These are phyloP conservation scores for Ceratocystis harringtonii DNA, from an alignment of 2,329 filamentous ascomycete genomes.

Conservation along the genomic window DNA sequence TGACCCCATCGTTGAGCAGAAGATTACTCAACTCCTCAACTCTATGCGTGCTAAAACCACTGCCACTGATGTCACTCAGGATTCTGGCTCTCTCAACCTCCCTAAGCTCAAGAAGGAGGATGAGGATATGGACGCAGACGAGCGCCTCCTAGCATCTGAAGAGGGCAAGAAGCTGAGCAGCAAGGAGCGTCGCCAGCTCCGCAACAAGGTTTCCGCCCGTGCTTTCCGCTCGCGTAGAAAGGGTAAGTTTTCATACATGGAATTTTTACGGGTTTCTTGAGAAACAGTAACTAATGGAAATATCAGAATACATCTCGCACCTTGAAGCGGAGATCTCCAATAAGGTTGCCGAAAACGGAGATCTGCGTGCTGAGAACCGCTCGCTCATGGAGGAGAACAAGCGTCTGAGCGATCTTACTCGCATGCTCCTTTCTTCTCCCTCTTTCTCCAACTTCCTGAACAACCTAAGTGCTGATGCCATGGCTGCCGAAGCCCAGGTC, in stretches of 20 bases:
- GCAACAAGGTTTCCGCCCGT: constrained; percentile 96
- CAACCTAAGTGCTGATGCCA: constrained; percentile 37
- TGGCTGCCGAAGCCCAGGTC: constrained; percentile 28
- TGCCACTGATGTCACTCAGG: constrained; percentile 31
- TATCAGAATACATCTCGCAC: constrained; percentile 83
- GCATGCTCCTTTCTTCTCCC: constrained; percentile 64
- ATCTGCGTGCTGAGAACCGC: constrained; percentile 66
- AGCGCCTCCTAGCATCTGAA: constrained; percentile 83
- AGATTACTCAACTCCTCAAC: constrained; percentile 81
- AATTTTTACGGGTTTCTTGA: not conserved
- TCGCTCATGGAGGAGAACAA: constrained; percentile 74
- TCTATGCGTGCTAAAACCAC: constrained; percentile 65
- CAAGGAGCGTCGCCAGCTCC: constrained; percentile 91
- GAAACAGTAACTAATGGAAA: constrained; percentile 27
- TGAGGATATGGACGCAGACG: constrained; percentile 97
- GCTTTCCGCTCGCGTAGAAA: constrained; percentile 97
- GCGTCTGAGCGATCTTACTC: constrained; percentile 61
- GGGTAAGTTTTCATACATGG: constrained; percentile 44
- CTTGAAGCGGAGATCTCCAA: constrained; percentile 77
- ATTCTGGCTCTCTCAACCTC: constrained; percentile 39
- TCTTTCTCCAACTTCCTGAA: constrained; percentile 73
- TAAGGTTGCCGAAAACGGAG: constrained; percentile 71
- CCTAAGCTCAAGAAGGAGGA: constrained; percentile 77
- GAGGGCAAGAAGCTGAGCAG: constrained; percentile 98
- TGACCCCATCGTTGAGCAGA: constrained; percentile 72